Evolutionary conservation across 441 rosid species (phyloP), one percentile per base, ranked within the genome.

Genomic region (Adansonia rubrostipa): DNA sequence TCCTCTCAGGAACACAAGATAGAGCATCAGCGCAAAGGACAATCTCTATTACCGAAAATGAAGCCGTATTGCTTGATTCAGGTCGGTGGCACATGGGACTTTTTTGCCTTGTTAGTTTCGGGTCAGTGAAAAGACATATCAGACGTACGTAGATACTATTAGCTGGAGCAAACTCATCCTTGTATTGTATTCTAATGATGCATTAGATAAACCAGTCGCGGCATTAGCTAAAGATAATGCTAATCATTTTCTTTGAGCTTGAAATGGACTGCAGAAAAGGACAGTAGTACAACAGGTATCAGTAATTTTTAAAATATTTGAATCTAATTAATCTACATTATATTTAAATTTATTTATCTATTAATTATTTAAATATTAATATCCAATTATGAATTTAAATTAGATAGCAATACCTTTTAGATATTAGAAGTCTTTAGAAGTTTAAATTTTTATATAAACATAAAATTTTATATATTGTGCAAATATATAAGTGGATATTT

Each of bases 1-100:
- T 84, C 77, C 56, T 69, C 85, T 81, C 78, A 50, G 78, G 80
- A 85, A 83, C 91, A 86, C 90, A 86, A 77, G 83, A 83, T 80
- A 80, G 74, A 70, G 83, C 57, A 85, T 83, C 77, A 48, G 78
- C 84, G 71, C 85, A 42, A 86, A 81, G 75, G 80, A 67, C 73
- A 10, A 14, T 17, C 61, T 63, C 9, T 33, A 1, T 67, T 57
- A 45, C 1, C 3, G 9, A 14, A 36, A 54, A 53, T 24, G 17
- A 77, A 69, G 76, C 64, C 28, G 74, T 79, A 81, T 36, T 86
- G 82, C 79, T 78, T 79, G 48, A 42, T 77, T 78, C 36, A 36
- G 82, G 69, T 83, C 50, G 73, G 53, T 71, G 45, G 79, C 77
- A 74, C 80, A 75, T 81, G 72, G 75, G 77, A 28, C 58, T 4